Evolutionary conservation across 2,329 filamentous ascomycete genomes (phyloP).

Genomic region (Orbilia javanica): DNA sequence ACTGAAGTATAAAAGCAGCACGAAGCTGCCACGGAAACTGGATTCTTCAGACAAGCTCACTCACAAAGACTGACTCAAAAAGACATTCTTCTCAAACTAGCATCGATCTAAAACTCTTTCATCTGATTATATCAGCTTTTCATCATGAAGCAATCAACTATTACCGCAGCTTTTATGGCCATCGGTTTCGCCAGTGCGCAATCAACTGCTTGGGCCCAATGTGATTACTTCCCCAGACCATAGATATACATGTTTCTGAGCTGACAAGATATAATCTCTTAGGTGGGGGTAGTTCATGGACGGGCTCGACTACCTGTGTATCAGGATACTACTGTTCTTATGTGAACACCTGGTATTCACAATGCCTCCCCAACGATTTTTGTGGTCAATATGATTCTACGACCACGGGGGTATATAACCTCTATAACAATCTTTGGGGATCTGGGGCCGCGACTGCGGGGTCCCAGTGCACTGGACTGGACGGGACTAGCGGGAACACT

Average conservation of each 20-base stretch:
- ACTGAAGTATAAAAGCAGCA: too few species aligned
- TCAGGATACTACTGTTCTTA: not conserved
- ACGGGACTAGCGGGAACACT: not conserved
- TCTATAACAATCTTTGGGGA: not conserved
- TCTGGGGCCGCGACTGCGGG: not conserved
- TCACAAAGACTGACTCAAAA: not conserved
- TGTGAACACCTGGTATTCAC: not conserved
- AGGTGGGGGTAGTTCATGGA: not conserved
- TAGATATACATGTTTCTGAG: not conserved
- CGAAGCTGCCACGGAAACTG: too few species aligned
- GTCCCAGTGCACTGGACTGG: not conserved
- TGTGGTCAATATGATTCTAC: not conserved
- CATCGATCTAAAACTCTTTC: not conserved
- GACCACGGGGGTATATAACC: not conserved
- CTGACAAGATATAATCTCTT: not conserved
- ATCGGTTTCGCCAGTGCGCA: not conserved
- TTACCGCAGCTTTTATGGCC: not conserved
- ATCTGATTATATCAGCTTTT: not conserved
- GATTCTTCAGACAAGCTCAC: too few species aligned
- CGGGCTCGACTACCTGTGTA: not conserved
- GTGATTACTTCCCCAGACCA: not conserved
- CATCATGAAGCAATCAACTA: not conserved
- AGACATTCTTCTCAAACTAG: not conserved
- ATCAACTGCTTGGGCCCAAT: not conserved
- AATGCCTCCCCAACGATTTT: not conserved